Base-by-base conservation (phyloP, 129 eudicot genomes). In the Flaveria sonorensis region DNA sequence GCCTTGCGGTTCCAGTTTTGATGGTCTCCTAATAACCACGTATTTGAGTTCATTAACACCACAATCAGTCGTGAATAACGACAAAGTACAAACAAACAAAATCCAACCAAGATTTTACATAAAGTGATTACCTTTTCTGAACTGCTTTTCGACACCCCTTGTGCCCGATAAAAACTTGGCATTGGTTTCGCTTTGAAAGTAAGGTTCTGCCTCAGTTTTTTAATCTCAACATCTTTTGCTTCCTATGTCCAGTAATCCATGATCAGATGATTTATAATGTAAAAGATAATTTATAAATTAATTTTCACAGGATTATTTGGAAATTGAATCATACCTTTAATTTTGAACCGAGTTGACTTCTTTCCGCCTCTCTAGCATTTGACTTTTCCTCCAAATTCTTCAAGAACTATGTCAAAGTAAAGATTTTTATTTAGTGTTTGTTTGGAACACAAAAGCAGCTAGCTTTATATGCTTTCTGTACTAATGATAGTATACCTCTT, bases 371-470 rank as follows among this genome's bases (percentile, higher is more conserved):
- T 83, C 86, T 89, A 71, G 88, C 78, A 77, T 74, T 71, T 14
- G 90, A 86, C 62, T 88, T 88, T 64, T 79, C 87, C 83, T 81
- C 90, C 70, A 81, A 68, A 7, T 81, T 87, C 86, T 86, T 83
- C 18, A 80, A 62, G 59, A 85, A 85, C 90, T 86, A 83, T 43
- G 23, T 61, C n/a, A 75, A 75, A 36, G 21, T 32, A 28, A 32
- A 57, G 20, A 75, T 9, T 23, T 75, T 50, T 70, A 1, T 36
- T 52, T 56, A 74, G 53, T 1, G 15, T 55, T 52, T 19, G 48
- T 48, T 15, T 59, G 60, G 20, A 70, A 36, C 46, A 46, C 10
- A 7, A 47, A 62, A 71, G 21, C 12, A 21, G 59, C 60, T 60
- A 43, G 48, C 7, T 13, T 32, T 26, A 16, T 28, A 72, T 63